Evolutionary conservation across 495 filamentous ascomycete species (phyloP), one percentile per base, ranked within the genome.

Genomic region (Penicillium dipodomyicola): DNA sequence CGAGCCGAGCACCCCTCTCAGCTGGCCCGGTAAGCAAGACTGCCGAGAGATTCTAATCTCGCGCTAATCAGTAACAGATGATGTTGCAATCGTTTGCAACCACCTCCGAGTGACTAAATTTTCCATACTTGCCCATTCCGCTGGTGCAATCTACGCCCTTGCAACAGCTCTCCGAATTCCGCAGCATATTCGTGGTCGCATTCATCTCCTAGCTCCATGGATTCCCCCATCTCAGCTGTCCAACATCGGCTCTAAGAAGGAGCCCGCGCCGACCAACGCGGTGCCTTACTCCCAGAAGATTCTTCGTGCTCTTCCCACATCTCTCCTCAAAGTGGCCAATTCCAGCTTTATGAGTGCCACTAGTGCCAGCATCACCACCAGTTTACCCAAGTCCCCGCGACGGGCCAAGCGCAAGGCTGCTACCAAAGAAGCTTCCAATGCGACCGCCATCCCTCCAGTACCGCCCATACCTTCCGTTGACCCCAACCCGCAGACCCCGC

Each of bases 201-300:
- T 99, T 23, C 94, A 99, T 72, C 84, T 99, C 9, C 80, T 99
- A 12, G 93, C 94, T 2, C 94, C 94, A 0, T 99, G 94, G 95
- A 97, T 99, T 40, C 94, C 94, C 2, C 94, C 94, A 1, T 96
- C 91, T n/a, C 94, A 99, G 65, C 88, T 97, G 78, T 92, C 86
- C 35, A 87, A 84, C 32, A 85, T 95, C 47, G 82, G 91, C 29
- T 80, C 87, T n/a, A 83, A 87, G 17, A 84, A 89, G 58, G 84
- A 87, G 11, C 75, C 87, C 10, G 84, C 88, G 0, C 91, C 91
- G 0, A 85, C 82, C 1, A 92, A 87, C 61, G 87, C 91, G 9
- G 86, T 99, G 43, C 95, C 94, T 10, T 93, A 93, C 41, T 88
- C 90, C 5, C 95, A 97, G 65, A 83, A 89, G 43, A 92, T 99